Conservation (phyloP, 305 asterid species). For the Solanum hybrid region DNA sequence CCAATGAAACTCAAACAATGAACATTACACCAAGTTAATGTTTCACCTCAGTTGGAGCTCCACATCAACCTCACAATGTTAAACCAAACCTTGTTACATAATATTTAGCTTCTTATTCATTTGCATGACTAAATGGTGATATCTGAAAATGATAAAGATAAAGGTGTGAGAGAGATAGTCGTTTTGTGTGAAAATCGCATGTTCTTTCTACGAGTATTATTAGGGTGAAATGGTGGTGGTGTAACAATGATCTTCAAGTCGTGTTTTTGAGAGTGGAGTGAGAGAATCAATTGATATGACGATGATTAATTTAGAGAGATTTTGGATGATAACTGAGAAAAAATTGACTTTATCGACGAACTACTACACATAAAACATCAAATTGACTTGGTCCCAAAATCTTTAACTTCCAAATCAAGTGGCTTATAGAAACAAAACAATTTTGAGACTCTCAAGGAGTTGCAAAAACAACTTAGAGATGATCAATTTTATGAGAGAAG, state of each 20-base stretch:
- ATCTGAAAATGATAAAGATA: too few relatives aligned
- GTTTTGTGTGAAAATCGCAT: fast-evolving
- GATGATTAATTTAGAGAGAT: background rate
- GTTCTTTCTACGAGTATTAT: too few relatives aligned
- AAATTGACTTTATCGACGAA: too few relatives aligned
- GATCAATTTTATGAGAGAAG: background rate
- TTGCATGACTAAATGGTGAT: background rate
- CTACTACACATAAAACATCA: background rate
- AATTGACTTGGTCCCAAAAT: background rate
- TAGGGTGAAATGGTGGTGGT: too few relatives aligned
- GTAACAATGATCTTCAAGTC: too few relatives aligned
- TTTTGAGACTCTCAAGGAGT: background rate
- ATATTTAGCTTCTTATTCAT: background rate
- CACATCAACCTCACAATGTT: background rate
- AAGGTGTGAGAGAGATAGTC: too few relatives aligned
- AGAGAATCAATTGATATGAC: background rate
- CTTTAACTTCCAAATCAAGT: background rate
- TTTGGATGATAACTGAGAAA: background rate
- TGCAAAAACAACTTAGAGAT: background rate
- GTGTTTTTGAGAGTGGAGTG: too few relatives aligned
- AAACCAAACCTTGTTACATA: background rate
- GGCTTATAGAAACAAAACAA: background rate
- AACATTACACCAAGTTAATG: background rate
- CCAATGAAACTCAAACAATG: background rate
- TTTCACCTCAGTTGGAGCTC: background rate